Percentiles rank a stretch among this genome's conserved stretches.
These are phyloP conservation scores for Xylaria sp. DNA, from an alignment of 2,329 filamentous ascomycete genomes.

Conservation along the genomic window DNA sequence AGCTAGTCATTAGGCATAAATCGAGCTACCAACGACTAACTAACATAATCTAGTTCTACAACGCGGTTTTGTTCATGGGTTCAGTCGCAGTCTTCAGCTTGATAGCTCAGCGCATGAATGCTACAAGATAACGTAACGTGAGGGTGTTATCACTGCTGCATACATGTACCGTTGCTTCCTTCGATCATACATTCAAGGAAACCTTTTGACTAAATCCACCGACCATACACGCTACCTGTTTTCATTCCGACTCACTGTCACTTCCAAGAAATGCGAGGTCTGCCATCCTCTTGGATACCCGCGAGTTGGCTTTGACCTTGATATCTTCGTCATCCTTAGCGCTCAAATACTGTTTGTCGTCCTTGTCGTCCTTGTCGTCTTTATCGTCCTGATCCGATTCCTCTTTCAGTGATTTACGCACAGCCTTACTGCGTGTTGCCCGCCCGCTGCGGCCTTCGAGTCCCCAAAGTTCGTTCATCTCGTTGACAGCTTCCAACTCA, in stretches of 20 bases:
- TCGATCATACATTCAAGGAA: slow-evolving; percentile 13
- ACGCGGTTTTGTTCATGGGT: slow-evolving; percentile 94
- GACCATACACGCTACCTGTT: neutral
- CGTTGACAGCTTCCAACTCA: slow-evolving; percentile 85
- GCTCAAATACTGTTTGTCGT: slow-evolving; percentile 47
- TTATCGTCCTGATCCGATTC: slow-evolving; percentile 49
- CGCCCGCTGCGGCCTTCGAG: slow-evolving; percentile 52
- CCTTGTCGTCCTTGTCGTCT: slow-evolving; percentile 46
- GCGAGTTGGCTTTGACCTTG: slow-evolving; percentile 45
- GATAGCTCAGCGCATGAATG: slow-evolving; percentile 86
- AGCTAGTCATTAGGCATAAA: slow-evolving; percentile 47
- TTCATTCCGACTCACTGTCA: slow-evolving; percentile 72
- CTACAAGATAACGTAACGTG: slow-evolving; percentile 42
- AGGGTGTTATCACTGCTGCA: neutral
- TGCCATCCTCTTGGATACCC: slow-evolving; percentile 58
- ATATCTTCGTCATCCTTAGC: slow-evolving; percentile 49
- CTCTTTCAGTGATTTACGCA: slow-evolving; percentile 53
- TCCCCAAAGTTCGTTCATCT: slow-evolving; percentile 85
- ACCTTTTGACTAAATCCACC: neutral
- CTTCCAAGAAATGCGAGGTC: slow-evolving; percentile 74
- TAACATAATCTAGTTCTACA: slow-evolving; percentile 81
- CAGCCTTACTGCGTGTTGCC: slow-evolving; percentile 55
- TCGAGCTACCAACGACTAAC: slow-evolving; percentile 25
- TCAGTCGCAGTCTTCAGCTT: slow-evolving; percentile 95
- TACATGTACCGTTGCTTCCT: slow-evolving; percentile 4